A percentile compares a stretch with the other conserved stretches of the same genome.
Evolutionary conservation across 345 rosid species (phyloP).

Genomic region (Brassica napus): Da-Ae NC_063442.1:2596001-2596500

Average conservation of each 20-base stretch:
- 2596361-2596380: conserved; percentile 89
- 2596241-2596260: conserved; percentile 77
- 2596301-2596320: background rate
- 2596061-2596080: conserved; percentile 61
- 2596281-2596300: background rate
- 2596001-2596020: conserved; percentile 94
- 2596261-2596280: conserved; percentile 38
- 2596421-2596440: conserved; percentile 88
- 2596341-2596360: conserved; percentile 48
- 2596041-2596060: conserved; percentile 68
- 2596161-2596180: conserved; percentile 61
- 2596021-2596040: conserved; percentile 91
- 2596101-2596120: conserved; percentile 39
- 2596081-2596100: conserved; percentile 76
- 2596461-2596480: conserved; percentile 29
- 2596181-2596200: conserved; percentile 62
- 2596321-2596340: background rate
- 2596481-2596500: background rate
- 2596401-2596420: conserved; percentile 90
- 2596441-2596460: conserved; percentile 98
- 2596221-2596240: conserved; percentile 76
- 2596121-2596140: too few species aligned
- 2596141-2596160: too few species aligned
- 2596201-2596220: conserved; percentile 82
- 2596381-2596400: conserved; percentile 94